Percentiles rank a stretch among this genome's conserved stretches.
These are phyloP conservation scores for Claviceps citrina DNA, from an alignment of 2,329 filamentous ascomycete genomes.

Conservation along the genomic window DNA sequence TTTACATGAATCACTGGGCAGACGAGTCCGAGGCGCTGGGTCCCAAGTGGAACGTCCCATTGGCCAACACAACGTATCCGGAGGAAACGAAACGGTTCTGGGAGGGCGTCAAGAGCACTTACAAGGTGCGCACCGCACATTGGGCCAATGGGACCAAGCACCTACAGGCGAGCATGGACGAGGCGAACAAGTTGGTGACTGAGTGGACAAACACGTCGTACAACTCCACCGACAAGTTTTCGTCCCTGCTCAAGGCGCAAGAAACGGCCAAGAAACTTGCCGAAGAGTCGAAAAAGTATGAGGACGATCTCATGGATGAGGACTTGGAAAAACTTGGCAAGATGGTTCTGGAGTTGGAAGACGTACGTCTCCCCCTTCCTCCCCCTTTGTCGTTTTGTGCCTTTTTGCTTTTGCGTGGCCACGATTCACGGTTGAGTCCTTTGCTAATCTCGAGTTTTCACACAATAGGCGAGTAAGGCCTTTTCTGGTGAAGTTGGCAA, in stretches of 20 bases:
- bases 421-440: too few species aligned
- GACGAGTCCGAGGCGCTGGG: slow-evolving; percentile 1
- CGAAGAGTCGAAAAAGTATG: not conserved
- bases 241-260: not conserved
- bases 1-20: slow-evolving; percentile 1
- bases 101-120: slow-evolving; percentile 1
- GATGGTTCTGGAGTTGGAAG: not conserved
- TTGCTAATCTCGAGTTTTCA: not conserved
- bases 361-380: not conserved
- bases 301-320: slow-evolving; percentile 1
- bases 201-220: not conserved
- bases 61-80: not conserved
- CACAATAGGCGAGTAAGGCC: not conserved
- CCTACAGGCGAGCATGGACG: not conserved
- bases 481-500: too few species aligned
- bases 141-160: slow-evolving; percentile 1
- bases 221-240: not conserved
- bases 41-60: slow-evolving; percentile 3
- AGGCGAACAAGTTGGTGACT: not conserved
- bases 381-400: not conserved
- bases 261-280: not conserved
- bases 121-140: not conserved
- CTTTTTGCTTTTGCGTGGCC: not conserved
- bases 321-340: not conserved
- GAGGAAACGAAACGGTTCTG: slow-evolving; percentile 1